Base-by-base conservation (phyloP, 257 asterid species). In the Phtheirospermum japonicum region DNA sequence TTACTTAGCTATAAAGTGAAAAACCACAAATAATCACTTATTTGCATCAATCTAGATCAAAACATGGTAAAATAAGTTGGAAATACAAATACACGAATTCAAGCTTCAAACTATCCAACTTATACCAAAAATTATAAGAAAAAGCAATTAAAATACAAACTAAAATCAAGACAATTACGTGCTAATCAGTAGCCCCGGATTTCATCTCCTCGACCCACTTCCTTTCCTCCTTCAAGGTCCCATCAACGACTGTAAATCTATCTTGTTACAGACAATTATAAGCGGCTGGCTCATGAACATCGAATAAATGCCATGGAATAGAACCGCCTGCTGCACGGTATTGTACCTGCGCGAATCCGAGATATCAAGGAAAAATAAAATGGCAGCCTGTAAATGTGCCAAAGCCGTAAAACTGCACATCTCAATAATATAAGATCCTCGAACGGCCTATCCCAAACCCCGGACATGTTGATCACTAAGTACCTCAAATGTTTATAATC, bases 361-460 rank as follows among this genome's bases (percentile, higher is more conserved):
- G 36, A 93, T 77, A 49, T 93, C 99, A 4, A 93, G 94, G 73
- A 93, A 93, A 70, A 93, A 89, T 71, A 93, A 57, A 26, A 93
- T 95, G 26, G 97, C 97, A 34, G 99, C 96, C 63, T 96, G 85
- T 63, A 93, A 75, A 71, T 93, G 99, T 28, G 99, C 97, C 51
- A 93, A 88, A 56, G 97, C 99, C n/a, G 99, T 87, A 61, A 93
- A 87, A 70, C 96, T 89, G 83, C 99, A 93, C 99, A 93, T 93
- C 61, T 93, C 99, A 14, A 93, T 93, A 73, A 93, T 93, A 74
- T 93, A 89, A 16, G 89, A 57, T 93, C 99, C 76, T 93, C 99
- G 74, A 93, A 93, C 6, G 99, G 99, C 66, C 97, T 76, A 67
- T 89, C 99, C 79, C 87, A 59, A 54, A 89, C 89, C 49, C 99